Conservation (phyloP, 768 basidiomycete genomes). For the Pleurotus ostreatus region DNA sequence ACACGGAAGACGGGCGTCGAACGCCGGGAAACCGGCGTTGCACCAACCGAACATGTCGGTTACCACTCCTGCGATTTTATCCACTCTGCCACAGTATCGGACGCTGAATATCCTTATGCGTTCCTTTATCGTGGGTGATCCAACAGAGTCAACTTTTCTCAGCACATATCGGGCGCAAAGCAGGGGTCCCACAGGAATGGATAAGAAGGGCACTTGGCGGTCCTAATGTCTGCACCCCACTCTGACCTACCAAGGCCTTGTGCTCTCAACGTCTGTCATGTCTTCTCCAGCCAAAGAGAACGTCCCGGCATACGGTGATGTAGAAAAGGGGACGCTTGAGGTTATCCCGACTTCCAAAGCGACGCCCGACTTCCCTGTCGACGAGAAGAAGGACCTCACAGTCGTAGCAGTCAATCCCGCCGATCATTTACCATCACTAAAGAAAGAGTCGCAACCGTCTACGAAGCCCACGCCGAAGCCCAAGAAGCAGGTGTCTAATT, state of each 20-base stretch:
- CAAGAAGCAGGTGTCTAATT: constrained; percentile 56
- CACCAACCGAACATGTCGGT: constrained; percentile 7
- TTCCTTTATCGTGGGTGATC: constrained; percentile 10
- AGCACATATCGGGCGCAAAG: constrained; percentile 2
- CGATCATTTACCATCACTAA: constrained; percentile 28
- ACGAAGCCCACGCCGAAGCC: constrained; percentile 37
- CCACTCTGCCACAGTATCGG: constrained; percentile 3
- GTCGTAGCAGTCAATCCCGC: constrained; percentile 19
- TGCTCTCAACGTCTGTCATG: constrained; percentile 27
- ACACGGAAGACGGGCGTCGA: constrained; percentile 6
- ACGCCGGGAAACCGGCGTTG: constrained; percentile 7
- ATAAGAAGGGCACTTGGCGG: constrained; percentile 4
- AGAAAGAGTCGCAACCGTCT: constrained; percentile 28
- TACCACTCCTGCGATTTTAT: constrained; percentile 9
- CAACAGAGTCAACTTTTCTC: constrained; percentile 3
- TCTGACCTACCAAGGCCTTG: neutral
- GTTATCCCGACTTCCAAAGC: constrained; percentile 27
- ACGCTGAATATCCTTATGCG: neutral
- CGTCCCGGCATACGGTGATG: constrained; percentile 42
- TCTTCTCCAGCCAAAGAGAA: constrained; percentile 35
- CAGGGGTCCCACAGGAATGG: constrained; percentile 4
- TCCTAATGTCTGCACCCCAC: constrained; percentile 5
- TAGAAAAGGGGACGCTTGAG: constrained; percentile 57
- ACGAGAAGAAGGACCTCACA: constrained; percentile 36
- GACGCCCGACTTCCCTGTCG: constrained; percentile 24